Evolutionary conservation across 2,329 filamentous ascomycete species (phyloP).

Genomic region (Cordyceps cicadae): DNA sequence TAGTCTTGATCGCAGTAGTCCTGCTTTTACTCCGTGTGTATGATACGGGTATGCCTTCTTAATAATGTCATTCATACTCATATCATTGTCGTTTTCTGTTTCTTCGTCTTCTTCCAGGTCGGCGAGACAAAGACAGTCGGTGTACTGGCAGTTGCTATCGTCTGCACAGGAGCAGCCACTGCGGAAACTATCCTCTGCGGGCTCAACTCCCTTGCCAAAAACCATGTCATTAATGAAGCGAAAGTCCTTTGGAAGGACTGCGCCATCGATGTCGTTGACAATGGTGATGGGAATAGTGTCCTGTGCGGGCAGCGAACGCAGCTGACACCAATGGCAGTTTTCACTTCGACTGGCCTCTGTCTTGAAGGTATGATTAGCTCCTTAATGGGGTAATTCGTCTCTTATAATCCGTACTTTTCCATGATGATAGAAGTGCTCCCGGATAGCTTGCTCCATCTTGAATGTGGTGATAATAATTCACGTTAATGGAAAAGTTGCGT

Average conservation of each 20-base stretch:
- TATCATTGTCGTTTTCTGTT: conserved; percentile 4
- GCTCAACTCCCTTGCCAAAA: conserved; percentile 50
- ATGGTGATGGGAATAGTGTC: conserved; percentile 48
- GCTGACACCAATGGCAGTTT: conserved; percentile 54
- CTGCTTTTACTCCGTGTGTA: conserved; percentile 41
- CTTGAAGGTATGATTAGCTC: neutral
- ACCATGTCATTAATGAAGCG: conserved; percentile 58
- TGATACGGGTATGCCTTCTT: conserved; percentile 55
- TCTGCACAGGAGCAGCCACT: conserved; percentile 60
- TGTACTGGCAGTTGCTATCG: conserved; percentile 58
- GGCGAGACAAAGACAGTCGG: conserved; percentile 61
- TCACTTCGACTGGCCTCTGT: conserved; percentile 22
- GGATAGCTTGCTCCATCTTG: conserved; percentile 37
- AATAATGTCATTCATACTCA: conserved; percentile 10
- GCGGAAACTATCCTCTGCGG: conserved; percentile 53
- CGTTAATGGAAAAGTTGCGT: too few species aligned
- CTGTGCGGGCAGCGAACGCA: conserved; percentile 46
- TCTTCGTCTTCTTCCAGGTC: conserved; percentile 41
- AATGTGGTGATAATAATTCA: neutral
- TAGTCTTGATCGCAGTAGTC: conserved; percentile 43
- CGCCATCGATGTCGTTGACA: conserved; percentile 53
- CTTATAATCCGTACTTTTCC: conserved; percentile 21
- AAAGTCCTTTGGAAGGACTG: conserved; percentile 53
- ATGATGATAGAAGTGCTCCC: conserved; percentile 43
- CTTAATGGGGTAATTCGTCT: neutral